These are phyloP conservation scores for Lunularia cruciata DNA, from an alignment of 225 moss, liverwort and hornwort species.

Conservation along the genomic window DNA sequence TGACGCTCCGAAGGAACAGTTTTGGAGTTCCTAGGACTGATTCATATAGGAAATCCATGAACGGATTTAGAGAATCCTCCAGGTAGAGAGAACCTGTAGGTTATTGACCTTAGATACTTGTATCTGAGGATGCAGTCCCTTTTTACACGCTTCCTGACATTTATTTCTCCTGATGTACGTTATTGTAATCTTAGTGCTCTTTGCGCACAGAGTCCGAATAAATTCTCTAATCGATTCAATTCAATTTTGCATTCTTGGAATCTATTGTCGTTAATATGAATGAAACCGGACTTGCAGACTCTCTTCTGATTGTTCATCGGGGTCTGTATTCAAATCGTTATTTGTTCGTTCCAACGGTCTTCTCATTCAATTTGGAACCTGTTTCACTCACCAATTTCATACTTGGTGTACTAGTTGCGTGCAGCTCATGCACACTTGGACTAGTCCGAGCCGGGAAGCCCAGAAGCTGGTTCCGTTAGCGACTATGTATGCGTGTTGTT, in stretches of 20 bases:
- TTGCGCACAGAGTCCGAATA: not conserved
- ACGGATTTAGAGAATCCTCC: not conserved
- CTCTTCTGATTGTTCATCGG: no score
- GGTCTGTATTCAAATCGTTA: no score
- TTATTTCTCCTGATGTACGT: slow-evolving; percentile 1
- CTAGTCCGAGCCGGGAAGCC: no score
- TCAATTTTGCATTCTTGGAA: not conserved
- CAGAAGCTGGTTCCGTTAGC: no score
- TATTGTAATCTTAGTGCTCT: slow-evolving; percentile 17
- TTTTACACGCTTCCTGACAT: not conserved
- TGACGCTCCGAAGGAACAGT: not conserved
- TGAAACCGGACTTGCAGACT: no score
- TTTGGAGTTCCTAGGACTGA: not conserved
- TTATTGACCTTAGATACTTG: not conserved
- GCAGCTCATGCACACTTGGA: no score
- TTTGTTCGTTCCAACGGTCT: no score
- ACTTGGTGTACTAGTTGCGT: no score
- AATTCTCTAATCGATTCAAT: not conserved
- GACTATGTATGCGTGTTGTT: no score
- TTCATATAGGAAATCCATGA: not conserved
- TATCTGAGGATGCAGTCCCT: not conserved
- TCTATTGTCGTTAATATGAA: no score
- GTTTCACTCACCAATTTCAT: no score
- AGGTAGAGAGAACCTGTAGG: not conserved
- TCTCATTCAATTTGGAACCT: no score